Base-by-base conservation (phyloP, 2,329 filamentous ascomycete genomes). In the Penicillium sp. region DNA sequence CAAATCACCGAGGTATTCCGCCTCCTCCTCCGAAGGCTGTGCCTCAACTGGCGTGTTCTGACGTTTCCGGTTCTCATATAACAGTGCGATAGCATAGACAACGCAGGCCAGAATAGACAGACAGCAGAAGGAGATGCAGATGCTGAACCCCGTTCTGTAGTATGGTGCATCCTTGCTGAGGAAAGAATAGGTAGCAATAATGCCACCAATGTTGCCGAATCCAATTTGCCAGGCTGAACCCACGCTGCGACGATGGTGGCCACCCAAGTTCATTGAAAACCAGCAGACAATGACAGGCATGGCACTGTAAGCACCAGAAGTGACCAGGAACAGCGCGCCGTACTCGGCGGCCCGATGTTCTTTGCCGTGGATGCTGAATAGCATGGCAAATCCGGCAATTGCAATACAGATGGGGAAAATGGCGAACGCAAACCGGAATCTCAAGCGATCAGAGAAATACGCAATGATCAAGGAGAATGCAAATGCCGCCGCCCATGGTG, bases 231-330 rank as follows among this genome's bases (percentile, higher is more conserved):
- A 93, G 0, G 89, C 90, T 8, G 86, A 86, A 13, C 90, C 90
- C 16, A 93, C 85, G 8, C 87, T 83, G 46, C 90, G 83, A 3
- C 89, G 84, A 59, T 88, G 88, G 72, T 93, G 90, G 0, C 89
- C 90, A 2, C 86, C 86, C 1, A 92, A 79, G 68, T 93, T 93
- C 86, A 92, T 92, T 68, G 89, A 89, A 75, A 89, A 93, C 90
- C 90, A 93, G 74, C 89, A 93, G 7, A 93, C 85, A 46, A 93
- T 86, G 33, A 97, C 88, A 0, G 94, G 93, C 89, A 97, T 93
- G n/a, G 93, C 91, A 0, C 87, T 88, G 77, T 96, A 97, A 0
- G 86, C 84, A 53, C 92, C 92, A 79, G 88, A 88, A 1, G 91
- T 89, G 53, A 96, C 86, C 35, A 97, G 80, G 80, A 96, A 96